Evolutionary conservation across 805 yeast species (phyloP).

Genomic region (Lachancea kluyveri): DNA sequence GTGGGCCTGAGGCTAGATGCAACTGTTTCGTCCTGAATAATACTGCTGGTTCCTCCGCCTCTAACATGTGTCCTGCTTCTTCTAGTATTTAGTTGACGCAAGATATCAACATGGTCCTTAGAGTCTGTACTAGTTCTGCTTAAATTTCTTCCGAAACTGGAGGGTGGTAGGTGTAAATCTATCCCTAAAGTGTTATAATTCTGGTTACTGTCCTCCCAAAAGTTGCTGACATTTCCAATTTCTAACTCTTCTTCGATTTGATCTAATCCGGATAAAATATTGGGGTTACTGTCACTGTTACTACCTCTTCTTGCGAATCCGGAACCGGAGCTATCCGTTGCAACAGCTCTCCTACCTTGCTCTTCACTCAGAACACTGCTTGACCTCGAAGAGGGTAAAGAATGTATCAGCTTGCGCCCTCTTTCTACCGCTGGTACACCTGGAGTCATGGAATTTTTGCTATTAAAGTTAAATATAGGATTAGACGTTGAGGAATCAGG

Average conservation of each 20-base stretch:
- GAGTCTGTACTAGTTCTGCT: slow-evolving; percentile 14
- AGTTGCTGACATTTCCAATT: slow-evolving; percentile 7
- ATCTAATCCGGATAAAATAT: slow-evolving; percentile 9
- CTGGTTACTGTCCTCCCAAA: slow-evolving; percentile 1
- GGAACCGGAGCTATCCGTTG: too few species aligned
- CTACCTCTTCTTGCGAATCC: background rate
- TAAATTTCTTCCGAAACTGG: slow-evolving; percentile 25
- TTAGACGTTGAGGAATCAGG: too few species aligned
- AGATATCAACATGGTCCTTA: slow-evolving; percentile 20
- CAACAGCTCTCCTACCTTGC: slow-evolving; percentile 20
- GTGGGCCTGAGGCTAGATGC: too few species aligned
- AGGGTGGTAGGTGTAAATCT: slow-evolving; percentile 27
- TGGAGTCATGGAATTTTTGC: too few species aligned
- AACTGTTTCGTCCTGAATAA: slow-evolving; percentile 3
- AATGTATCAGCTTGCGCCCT: slow-evolving; percentile 17
- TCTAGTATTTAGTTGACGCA: slow-evolving; percentile 12
- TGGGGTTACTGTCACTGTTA: slow-evolving; percentile 3
- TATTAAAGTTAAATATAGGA: too few species aligned
- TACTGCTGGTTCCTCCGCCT: slow-evolving; percentile 4
- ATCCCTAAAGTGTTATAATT: slow-evolving; percentile 9
- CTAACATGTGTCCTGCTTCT: slow-evolving; percentile 3
- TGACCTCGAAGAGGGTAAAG: slow-evolving; percentile 16
- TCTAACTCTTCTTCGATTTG: slow-evolving; percentile 28
- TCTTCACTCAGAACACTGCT: slow-evolving; percentile 25
- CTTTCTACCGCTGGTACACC: slow-evolving; percentile 19